A percentile compares a stretch with the other conserved stretches of the same genome.
These are phyloP conservation scores for Metarhizium sp. DNA, from an alignment of 2,329 filamentous ascomycete genomes.

Conservation along the genomic window DNA sequence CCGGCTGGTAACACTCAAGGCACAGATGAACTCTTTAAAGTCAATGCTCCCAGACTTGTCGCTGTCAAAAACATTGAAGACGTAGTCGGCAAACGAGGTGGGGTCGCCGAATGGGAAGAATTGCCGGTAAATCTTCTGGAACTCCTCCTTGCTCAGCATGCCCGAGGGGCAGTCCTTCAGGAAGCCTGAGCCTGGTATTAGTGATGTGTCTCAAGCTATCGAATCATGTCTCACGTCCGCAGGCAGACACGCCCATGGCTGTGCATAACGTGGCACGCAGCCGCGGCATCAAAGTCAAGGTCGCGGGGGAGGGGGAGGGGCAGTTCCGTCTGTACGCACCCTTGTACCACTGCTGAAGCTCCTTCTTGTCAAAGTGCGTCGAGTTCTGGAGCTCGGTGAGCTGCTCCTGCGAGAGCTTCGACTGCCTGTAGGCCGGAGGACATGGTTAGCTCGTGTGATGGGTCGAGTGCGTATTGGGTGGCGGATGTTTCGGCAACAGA, in stretches of 20 bases:
- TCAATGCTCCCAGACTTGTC: constrained; percentile 97
- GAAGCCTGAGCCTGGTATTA: constrained; percentile 58
- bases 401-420: constrained; percentile 95
- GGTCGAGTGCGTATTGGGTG: background rate
- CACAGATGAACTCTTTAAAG: constrained; percentile 99
- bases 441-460: constrained; percentile 12
- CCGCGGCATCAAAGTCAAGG: background rate
- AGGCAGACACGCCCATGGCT: background rate
- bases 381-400: constrained; percentile 91
- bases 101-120: constrained; percentile 99
- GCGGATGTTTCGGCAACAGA: background rate
- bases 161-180: constrained; percentile 96
- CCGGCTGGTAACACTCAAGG: constrained; percentile 88
- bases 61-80: constrained; percentile 98
- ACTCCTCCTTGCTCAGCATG: constrained; percentile 95
- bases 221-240: background rate
- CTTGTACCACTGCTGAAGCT: constrained; percentile 99
- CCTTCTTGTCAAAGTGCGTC: constrained; percentile 99
- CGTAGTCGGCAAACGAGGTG: constrained; percentile 94
- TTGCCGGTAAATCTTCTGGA: constrained; percentile 99
- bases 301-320: background rate
- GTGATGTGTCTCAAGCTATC: background rate
- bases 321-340: constrained; percentile 40
- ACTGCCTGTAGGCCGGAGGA: constrained; percentile 57
- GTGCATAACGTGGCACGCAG: background rate